phyloP scores from a whole-genome alignment of 805 yeast genomes.

The Isabelozyma pseudorhagii region DNA sequence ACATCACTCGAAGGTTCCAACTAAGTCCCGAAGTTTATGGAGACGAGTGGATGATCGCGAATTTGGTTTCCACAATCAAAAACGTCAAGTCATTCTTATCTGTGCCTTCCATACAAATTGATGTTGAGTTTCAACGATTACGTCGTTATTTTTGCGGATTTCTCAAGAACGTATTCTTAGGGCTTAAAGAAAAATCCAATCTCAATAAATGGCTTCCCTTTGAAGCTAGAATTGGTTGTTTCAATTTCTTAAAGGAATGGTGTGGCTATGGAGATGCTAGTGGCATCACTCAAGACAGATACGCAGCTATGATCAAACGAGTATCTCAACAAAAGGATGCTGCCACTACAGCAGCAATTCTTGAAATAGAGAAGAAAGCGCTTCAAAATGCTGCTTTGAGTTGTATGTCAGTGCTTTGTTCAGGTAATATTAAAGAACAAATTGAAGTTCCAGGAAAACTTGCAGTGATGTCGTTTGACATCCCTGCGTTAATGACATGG shows the following conservation, averaged over 20 bases:
- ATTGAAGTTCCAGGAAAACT: conserved; percentile 45
- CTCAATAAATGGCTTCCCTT: conserved; percentile 69
- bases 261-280: conserved; percentile 81
- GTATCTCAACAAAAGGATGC: conserved; percentile 36
- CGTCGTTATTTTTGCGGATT: conserved; percentile 83
- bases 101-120: conserved; percentile 53
- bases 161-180: conserved; percentile 68
- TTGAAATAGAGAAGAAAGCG: conserved; percentile 75
- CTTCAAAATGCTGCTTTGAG: conserved; percentile 70
- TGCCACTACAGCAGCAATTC: conserved; percentile 61
- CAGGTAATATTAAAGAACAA: conserved; percentile 62
- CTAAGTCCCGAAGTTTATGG: conserved; percentile 46
- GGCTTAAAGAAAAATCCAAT: conserved; percentile 41
- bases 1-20: conserved; percentile 61
- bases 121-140: conserved; percentile 69
- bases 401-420: conserved; percentile 79
- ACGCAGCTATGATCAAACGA: conserved; percentile 50
- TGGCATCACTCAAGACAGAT: conserved; percentile 61
- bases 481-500: conserved; percentile 71
- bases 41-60: conserved; percentile 69
- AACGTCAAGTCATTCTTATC: conserved; percentile 61
- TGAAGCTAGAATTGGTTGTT: conserved; percentile 79
- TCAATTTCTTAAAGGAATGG: conserved; percentile 87
- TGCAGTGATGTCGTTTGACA: conserved; percentile 65
- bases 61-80: conserved; percentile 59